A percentile compares a stretch with the other conserved stretches of the same genome.
Evolutionary conservation across 2,329 filamentous ascomycete species (phyloP).

Genomic region (Westerdykella ornata): DNA sequence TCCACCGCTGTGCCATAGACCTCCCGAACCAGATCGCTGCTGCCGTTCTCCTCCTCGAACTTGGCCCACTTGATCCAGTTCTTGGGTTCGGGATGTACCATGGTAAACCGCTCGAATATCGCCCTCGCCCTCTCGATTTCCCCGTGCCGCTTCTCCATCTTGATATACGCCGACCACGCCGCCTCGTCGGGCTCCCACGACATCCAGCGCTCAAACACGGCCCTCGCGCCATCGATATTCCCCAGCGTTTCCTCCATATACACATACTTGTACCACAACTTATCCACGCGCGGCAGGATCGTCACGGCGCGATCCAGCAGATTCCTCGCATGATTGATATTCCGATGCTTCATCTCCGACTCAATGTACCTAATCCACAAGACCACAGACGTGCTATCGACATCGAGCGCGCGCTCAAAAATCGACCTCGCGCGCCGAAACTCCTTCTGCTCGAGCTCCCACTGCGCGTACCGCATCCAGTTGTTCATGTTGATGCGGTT

Average conservation of each 20-base stretch:
- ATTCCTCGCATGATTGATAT: constrained; percentile 92
- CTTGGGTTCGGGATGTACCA: constrained; percentile 85
- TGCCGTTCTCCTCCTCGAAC: constrained; percentile 94
- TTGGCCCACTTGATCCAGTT: constrained; percentile 99
- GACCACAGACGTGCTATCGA: constrained; percentile 76
- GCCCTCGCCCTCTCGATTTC: constrained; percentile 85
- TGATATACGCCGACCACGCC: constrained; percentile 94
- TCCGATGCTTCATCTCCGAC: constrained; percentile 73
- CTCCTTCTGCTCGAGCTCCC: constrained; percentile 98
- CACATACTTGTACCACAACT: constrained; percentile 98
- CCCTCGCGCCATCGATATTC: constrained; percentile 83
- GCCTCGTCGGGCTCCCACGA: constrained; percentile 95
- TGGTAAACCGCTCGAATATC: constrained; percentile 84
- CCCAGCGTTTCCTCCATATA: constrained; percentile 98
- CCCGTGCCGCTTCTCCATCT: constrained; percentile 89
- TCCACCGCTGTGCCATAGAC: constrained; percentile 87
- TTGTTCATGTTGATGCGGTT: constrained; percentile 97
- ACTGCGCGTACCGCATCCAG: constrained; percentile 96
- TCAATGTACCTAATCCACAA: constrained; percentile 94
- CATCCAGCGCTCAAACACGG: constrained; percentile 98
- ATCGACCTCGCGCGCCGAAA: constrained; percentile 84
- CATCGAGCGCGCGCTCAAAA: constrained; percentile 91
- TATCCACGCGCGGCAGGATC: constrained; percentile 82
- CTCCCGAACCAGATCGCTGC: constrained; percentile 82
- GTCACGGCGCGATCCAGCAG: constrained; percentile 91